Evolutionary conservation across 176 grass and related monocot genomes (phyloP).

Genomic region (Hordeum marinum): DNA sequence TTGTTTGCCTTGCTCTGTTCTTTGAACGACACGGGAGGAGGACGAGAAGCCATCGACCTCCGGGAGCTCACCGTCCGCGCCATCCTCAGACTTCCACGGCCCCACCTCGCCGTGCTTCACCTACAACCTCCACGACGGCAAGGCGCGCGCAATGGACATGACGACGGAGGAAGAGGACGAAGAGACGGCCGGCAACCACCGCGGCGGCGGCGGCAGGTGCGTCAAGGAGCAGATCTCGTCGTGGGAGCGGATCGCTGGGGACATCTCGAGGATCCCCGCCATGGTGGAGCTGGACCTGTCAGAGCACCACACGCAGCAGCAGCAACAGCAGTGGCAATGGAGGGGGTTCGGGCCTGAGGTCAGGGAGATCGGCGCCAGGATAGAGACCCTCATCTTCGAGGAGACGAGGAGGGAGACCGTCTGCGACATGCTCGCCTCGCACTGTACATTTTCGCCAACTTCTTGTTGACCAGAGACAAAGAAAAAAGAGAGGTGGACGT

Average conservation of each 20-base stretch:
- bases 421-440: slow-evolving; percentile 52
- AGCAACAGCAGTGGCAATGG: slow-evolving; percentile 30
- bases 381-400: slow-evolving; percentile 86
- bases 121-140: slow-evolving; percentile 19
- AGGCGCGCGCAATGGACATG: slow-evolving; percentile 14
- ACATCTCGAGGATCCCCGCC: slow-evolving; percentile 47
- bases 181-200: slow-evolving; percentile 7
- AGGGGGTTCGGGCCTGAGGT: slow-evolving; percentile 30
- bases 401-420: slow-evolving; percentile 71
- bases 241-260: slow-evolving; percentile 60
- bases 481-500: too few relatives aligned
- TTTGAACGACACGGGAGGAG: slow-evolving; percentile 35
- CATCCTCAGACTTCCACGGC: slow-evolving; percentile 18
- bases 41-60: slow-evolving; percentile 68
- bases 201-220: not conserved
- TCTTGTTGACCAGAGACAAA: slow-evolving; percentile 33
- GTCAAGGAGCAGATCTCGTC: slow-evolving; percentile 47
- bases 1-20: not conserved
- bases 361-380: slow-evolving; percentile 49
- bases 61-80: slow-evolving; percentile 29
- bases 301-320: slow-evolving; percentile 14
- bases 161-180: slow-evolving; percentile 19
- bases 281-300: slow-evolving; percentile 64
- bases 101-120: slow-evolving; percentile 33
- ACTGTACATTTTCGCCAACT: slow-evolving; percentile 48